Base-by-base conservation (phyloP, 495 filamentous ascomycete species). In the Ascobolus immersus region DNA sequence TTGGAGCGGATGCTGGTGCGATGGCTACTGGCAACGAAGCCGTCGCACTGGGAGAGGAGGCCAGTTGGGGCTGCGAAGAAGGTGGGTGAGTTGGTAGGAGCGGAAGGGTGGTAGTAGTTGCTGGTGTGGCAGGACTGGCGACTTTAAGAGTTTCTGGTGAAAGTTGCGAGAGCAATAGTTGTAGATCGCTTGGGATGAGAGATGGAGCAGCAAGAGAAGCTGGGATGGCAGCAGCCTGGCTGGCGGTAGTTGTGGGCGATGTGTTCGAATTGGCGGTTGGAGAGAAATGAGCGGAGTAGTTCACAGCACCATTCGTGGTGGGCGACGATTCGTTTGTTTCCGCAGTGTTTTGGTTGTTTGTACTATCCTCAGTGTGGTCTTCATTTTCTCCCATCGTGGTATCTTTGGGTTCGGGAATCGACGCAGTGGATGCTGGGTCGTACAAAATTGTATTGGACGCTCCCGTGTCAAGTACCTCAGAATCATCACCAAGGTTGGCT, bases 21-120 rank as follows among this genome's bases (percentile, higher is more conserved):
- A 46, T 29, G 41, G 42, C 35, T 44, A 39, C 32, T 44, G 42
- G 32, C 24, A 39, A 40, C 28, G 45, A 42, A 34, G 33, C 38
- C 31, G 46, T n/a, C n/a, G 35, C 34, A 43, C 41, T 35, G 24
- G 37, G 38, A 45, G 32, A 21, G 32, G 14, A 17, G 25, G 17
- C 18, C 31, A 38, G 28, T 31, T 44, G 44, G 25, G 44, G 44
- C 34, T 45, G 41, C 37, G 47, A 46, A 32, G 49, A 46, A 43
- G 47, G 44, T 33, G 44, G 42, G 37, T 30, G 37, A 30, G 40
- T 39, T 39, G 44, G 28, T 34, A 41, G n/a, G n/a, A n/a, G 45
- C 26, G 47, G 45, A 39, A 32, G 38, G 32, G 43, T 37, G 21
- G 44, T 31, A 35, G 27, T 31, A 46, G 42, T 33, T 34, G 38